Conservation (phyloP, 2,329 filamentous ascomycete species). For the Colletotrichum musae region DNA sequence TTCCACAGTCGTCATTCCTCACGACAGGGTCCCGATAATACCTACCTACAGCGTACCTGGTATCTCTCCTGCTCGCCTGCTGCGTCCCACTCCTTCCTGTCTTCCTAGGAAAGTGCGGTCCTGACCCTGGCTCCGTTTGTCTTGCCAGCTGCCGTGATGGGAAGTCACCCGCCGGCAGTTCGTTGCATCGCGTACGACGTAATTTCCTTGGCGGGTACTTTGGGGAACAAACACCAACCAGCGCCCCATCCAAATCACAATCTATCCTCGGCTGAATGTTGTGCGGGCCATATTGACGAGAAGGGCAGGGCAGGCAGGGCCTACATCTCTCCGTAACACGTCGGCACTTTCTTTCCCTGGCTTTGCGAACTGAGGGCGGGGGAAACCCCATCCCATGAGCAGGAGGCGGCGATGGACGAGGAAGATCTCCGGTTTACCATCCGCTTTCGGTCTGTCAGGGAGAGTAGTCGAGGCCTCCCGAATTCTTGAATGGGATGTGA, state of each 20-base stretch:
- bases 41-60: too few relatives aligned
- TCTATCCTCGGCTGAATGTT: constrained; percentile 6
- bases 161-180: constrained; percentile 38
- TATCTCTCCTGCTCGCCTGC: neutral
- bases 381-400: neutral
- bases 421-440: constrained; percentile 26
- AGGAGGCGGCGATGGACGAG: constrained; percentile 10
- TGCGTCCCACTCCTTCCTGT: constrained; percentile 6
- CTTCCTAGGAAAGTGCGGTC: neutral
- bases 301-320: neutral
- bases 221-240: neutral
- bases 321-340: neutral
- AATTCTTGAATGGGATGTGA: neutral
- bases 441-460: constrained; percentile 30
- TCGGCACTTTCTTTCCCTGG: constrained; percentile 29
- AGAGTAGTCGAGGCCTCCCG: neutral
- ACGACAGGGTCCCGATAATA: neutral
- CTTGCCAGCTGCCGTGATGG: constrained; percentile 40
- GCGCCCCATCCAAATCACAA: neutral
- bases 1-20: constrained; percentile 18
- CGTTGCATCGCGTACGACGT: constrained; percentile 39
- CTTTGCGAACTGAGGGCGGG: neutral
- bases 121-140: constrained; percentile 13
- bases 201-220: constrained; percentile 26
- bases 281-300: neutral